phyloP scores from a whole-genome alignment of 2,329 filamentous ascomycete species.

The Penicillium verrucosum region DNA sequence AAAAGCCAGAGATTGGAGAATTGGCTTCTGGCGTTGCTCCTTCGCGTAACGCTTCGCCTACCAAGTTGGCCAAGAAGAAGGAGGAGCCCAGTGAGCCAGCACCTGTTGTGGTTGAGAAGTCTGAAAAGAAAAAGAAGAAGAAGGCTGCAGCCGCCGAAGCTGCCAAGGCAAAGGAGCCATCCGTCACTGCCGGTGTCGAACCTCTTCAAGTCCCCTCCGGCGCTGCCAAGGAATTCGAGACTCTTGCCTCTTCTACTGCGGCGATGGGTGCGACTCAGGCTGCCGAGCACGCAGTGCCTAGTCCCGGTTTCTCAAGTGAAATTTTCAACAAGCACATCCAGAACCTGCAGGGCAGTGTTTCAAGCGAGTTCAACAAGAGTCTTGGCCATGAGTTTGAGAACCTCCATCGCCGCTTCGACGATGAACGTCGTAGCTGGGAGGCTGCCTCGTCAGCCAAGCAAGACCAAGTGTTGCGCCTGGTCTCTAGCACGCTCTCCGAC shows the following conservation, averaged over 20 bases:
- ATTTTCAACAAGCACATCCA: conserved; percentile 61
- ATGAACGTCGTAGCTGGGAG: conserved; percentile 66
- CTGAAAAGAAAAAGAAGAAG: conserved; percentile 71
- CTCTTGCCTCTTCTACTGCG: conserved; percentile 16
- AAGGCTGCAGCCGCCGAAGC: conserved; percentile 34
- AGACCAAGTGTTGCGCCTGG: conserved; percentile 64
- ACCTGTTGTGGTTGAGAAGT: conserved; percentile 50
- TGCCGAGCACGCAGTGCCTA: conserved; percentile 17
- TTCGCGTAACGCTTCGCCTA: conserved; percentile 35
- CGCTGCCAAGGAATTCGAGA: conserved; percentile 10
- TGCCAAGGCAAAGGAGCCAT: conserved; percentile 45
- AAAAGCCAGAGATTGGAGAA: conserved; percentile 30
- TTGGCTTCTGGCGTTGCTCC: conserved; percentile 20
- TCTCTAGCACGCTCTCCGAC: conserved; percentile 65
- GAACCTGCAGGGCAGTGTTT: conserved; percentile 50
- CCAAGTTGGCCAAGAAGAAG: conserved; percentile 45
- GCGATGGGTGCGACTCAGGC: conserved; percentile 14
- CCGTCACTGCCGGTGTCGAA: conserved; percentile 15
- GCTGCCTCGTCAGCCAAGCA: conserved; percentile 63
- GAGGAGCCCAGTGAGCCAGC: conserved; percentile 34
- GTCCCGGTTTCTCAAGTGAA: conserved; percentile 49
- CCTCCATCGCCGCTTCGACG: conserved; percentile 61
- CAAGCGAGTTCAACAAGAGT: conserved; percentile 48
- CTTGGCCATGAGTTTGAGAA: conserved; percentile 52
- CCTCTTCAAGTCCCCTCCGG: conserved; percentile 4